Base-by-base conservation (phyloP, 2,329 filamentous ascomycete species). In the Diaporthe longicolla region DNA sequence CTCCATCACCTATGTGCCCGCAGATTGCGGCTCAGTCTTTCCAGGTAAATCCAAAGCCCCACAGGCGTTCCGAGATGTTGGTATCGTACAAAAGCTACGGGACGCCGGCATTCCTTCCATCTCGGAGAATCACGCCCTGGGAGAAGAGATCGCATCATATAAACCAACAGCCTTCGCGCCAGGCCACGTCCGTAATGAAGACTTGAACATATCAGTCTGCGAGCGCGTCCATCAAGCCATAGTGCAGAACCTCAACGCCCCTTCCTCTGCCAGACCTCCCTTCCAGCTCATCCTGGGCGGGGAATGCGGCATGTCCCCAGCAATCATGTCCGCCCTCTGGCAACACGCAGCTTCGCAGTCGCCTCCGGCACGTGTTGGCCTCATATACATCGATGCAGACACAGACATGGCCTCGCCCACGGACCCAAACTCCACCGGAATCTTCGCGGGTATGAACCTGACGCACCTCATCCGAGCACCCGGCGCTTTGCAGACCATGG, bases 281-380 rank as follows among this genome's bases (percentile, higher is more conserved):
- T 70, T 70, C 37, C 65, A 70, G 26, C 65, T 70, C n/a, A 26
- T 70, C 35, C 48, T 70, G 0, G 65, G 65, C 6, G 65, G 48
- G 11, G 65, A 70, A 19, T 70, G 65, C 19, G 65, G 48, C 29
- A 70, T 57, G 65, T 57, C 26, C 4, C 65, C 65, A n/a, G 65
- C 48, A 4, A 37, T 70, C n/a, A 52, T 70, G 26, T 40, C 65
- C 8, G 48, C 65, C 19, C n/a, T 70, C 48, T 70, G 65, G 65
- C 9, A 57, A 7, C 29, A 57, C 32, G 65, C 65, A 10, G 48
- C 4, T 7, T 55, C 8, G 9, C 29, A 69, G 8, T 55, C 65
- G 1, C 65, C 65, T 6, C 65, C 65, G 1, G 10, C 19, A 21
- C 48, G 65, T 19, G 65, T 70, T 0, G 65, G 65, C 65, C 65